Conservation (phyloP, 257 asterid genomes). For the Solanum gracilifrons region DNA sequence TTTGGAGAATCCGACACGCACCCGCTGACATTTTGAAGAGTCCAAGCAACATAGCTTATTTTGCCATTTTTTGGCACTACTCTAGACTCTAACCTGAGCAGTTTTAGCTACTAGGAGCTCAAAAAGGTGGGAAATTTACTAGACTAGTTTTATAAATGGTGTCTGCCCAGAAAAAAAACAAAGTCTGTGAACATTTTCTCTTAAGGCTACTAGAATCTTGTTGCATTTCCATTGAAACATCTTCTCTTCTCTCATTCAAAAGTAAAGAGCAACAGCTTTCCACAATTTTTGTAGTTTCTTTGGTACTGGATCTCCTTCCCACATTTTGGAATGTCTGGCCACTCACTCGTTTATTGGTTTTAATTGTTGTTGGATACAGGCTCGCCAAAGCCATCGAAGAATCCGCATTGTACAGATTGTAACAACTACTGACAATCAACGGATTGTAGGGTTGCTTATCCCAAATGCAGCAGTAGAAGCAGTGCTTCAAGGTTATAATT, state of each 20-base stretch:
- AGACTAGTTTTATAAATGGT: neutral
- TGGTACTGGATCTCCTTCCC: neutral
- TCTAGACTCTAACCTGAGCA: neutral
- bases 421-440: constrained; percentile 73
- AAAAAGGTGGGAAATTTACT: neutral
- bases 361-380: constrained; percentile 25
- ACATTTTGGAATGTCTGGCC: neutral
- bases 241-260: neutral
- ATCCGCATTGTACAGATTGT: constrained; percentile 79
- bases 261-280: neutral
- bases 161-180: neutral
- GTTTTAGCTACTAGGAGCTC: neutral
- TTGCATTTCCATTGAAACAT: neutral
- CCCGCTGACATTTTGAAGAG: too few species aligned
- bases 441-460: constrained; percentile 80
- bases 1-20: too few species aligned
- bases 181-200: neutral
- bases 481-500: constrained; percentile 69
- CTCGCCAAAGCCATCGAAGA: constrained; percentile 71
- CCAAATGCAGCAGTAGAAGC: constrained; percentile 92
- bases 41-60: neutral
- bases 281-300: neutral
- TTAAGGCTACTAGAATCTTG: neutral
- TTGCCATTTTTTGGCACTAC: neutral
- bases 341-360: neutral